Percentiles rank a stretch among this genome's conserved stretches.
phyloP scores from a whole-genome alignment of 2,329 filamentous ascomycete genomes.

The Xylariomycetidae sp. region DNA sequence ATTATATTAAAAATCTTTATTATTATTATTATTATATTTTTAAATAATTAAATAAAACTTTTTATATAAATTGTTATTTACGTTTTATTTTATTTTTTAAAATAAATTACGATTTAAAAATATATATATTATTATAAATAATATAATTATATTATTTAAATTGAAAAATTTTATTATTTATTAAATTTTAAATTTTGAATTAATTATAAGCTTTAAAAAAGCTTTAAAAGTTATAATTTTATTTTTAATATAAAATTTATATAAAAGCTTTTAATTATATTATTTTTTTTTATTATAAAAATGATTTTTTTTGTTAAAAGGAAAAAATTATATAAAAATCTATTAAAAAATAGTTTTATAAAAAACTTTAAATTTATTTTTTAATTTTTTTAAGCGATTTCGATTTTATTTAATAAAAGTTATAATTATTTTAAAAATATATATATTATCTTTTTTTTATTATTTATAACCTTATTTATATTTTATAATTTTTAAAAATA shows the following conservation, averaged over 20 bases:
- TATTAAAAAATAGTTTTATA: background rate
- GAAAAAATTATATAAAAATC: background rate
- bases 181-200: no score
- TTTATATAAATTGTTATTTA: background rate
- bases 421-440: background rate
- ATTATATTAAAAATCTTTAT: background rate
- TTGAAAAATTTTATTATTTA: no score
- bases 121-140: background rate
- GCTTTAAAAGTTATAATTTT: background rate
- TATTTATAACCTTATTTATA: conserved; percentile 7
- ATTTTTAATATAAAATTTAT: background rate
- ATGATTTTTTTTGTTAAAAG: background rate
- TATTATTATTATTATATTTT: no score
- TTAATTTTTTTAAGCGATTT: background rate
- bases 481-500: background rate
- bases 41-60: background rate
- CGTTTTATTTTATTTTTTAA: background rate
- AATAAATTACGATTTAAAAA: background rate
- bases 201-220: no score
- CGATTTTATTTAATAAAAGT: background rate
- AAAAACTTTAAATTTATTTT: background rate
- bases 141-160: background rate
- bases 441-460: conserved; percentile 7
- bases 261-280: no score
- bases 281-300: background rate